A percentile compares a stretch with the other conserved stretches of the same genome.
phyloP scores from a whole-genome alignment of 129 eudicot genomes.

The Silybum marianum region DNA sequence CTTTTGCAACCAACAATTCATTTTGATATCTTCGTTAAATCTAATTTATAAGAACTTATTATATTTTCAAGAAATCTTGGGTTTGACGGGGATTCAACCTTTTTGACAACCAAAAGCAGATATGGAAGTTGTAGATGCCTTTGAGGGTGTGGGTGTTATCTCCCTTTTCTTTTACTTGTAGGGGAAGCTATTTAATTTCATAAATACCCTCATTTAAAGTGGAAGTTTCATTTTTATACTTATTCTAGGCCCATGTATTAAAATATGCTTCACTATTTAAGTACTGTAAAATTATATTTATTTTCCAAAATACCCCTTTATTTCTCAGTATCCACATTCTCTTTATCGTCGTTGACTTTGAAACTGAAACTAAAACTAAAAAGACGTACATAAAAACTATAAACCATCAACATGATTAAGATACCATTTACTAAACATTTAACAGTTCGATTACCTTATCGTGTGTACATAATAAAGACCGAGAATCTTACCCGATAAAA shows the following conservation, averaged over 20 bases:
- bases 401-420: no score
- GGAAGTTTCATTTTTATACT: not conserved
- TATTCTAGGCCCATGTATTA: not conserved
- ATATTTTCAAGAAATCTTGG: not conserved
- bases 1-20: not conserved
- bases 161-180: conserved; percentile 20
- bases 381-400: no score
- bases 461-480: no score
- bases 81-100: not conserved
- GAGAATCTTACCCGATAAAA: no score
- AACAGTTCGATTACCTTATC: no score
- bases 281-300: no score
- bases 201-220: not conserved
- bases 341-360: no score
- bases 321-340: no score
- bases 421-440: no score
- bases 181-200: conserved; percentile 8
- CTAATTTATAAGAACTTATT: not conserved
- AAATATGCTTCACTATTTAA: not conserved
- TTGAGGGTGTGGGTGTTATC: not conserved
- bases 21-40: no score
- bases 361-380: no score
- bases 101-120: conserved; percentile 11
- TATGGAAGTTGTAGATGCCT: conserved; percentile 9
- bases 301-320: no score